phyloP scores from a whole-genome alignment of 2,329 filamentous ascomycete species.

The Neopestalotiopsis sp. region DNA sequence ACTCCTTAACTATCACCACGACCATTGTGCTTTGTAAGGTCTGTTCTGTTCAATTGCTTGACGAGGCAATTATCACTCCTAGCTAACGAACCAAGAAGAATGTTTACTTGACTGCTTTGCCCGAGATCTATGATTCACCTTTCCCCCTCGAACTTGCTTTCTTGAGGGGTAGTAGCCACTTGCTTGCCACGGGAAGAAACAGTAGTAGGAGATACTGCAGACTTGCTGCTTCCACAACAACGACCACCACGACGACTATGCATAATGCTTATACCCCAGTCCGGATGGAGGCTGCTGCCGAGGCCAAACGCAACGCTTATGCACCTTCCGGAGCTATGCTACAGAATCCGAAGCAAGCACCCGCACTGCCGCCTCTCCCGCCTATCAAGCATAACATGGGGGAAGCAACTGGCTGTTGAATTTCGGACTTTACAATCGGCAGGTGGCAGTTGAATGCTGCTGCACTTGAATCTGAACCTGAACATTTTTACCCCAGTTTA shows the following conservation, averaged over 20 bases:
- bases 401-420: neutral
- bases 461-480: neutral
- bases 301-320: neutral
- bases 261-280: neutral
- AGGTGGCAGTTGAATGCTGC: neutral
- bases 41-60: too few species aligned
- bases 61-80: too few species aligned
- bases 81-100: too few species aligned
- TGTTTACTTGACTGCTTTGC: too few species aligned
- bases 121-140: too few species aligned
- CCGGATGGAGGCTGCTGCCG: neutral
- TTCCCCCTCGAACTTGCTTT: too few species aligned
- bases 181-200: too few species aligned
- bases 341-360: neutral
- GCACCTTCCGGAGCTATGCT: slow-evolving; percentile 1
- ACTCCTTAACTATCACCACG: too few species aligned
- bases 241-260: neutral
- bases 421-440: neutral
- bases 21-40: too few species aligned
- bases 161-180: too few species aligned
- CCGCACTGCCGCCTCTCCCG: neutral
- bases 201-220: too few species aligned
- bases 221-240: neutral
- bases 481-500: neutral
- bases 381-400: neutral